Evolutionary conservation across 352 stramenopile species (phyloP).

Genomic region (Phytophthora quininea): DNA sequence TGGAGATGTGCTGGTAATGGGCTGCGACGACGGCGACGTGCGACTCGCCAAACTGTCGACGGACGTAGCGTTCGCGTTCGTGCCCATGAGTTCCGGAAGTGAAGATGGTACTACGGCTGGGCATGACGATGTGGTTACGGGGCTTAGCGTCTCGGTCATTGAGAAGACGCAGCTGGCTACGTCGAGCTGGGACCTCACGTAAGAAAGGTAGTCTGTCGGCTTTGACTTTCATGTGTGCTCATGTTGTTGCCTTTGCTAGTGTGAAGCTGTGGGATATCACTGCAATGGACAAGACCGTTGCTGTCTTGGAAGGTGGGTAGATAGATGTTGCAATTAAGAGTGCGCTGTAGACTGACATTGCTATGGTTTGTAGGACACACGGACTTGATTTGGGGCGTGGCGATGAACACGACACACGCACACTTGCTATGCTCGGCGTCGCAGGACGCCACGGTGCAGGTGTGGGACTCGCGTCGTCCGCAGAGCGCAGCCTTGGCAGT

Average conservation of each 20-base stretch:
- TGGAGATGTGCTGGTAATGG: constrained; percentile 54
- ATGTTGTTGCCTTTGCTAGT: constrained; percentile 21
- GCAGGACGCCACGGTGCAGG: constrained; percentile 70
- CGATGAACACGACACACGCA: constrained; percentile 47
- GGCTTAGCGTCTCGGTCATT: constrained; percentile 47
- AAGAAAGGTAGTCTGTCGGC: constrained; percentile 13
- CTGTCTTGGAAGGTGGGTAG: constrained; percentile 57
- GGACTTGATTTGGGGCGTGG: constrained; percentile 78
- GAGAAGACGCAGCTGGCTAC: constrained; percentile 56
- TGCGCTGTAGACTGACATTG: not conserved
- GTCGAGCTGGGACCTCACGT: constrained; percentile 79
- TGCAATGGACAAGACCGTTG: constrained; percentile 49
- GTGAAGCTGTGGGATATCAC: constrained; percentile 82
- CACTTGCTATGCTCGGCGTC: constrained; percentile 62
- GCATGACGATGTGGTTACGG: constrained; percentile 78
- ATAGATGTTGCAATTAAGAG: not conserved
- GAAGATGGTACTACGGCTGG: constrained; percentile 29
- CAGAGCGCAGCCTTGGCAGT: constrained; percentile 46
- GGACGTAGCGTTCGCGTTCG: constrained; percentile 48
- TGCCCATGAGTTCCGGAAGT: constrained; percentile 27
- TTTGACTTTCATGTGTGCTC: not conserved
- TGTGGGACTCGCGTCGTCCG: constrained; percentile 76
- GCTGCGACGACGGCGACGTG: constrained; percentile 82
- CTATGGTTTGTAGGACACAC: constrained; percentile 50
- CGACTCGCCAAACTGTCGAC: constrained; percentile 45